Conservation (phyloP, 192 early-diverging fungal species). For the Chytriomyces hyalinus region DNA sequence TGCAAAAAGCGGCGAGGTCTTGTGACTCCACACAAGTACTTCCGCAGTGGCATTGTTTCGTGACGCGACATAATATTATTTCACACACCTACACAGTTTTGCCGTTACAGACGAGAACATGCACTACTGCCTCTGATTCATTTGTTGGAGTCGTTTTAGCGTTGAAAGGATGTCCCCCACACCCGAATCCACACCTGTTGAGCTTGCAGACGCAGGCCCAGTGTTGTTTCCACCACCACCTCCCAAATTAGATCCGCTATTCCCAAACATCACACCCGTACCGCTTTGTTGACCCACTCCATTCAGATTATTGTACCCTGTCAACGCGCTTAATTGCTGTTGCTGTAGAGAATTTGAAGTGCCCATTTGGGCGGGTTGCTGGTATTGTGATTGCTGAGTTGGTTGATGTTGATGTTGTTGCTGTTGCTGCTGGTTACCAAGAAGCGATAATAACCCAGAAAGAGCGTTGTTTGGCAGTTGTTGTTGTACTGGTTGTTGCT, state of each 20-base stretch:
- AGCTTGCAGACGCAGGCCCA: not conserved
- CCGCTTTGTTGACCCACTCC: not conserved
- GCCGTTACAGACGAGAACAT: not conserved
- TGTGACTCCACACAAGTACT: not conserved
- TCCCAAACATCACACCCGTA: constrained; percentile 2
- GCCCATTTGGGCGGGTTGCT: not conserved
- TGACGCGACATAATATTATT: not conserved
- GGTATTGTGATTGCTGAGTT: constrained; percentile 10
- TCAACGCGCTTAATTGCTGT: constrained; percentile 1
- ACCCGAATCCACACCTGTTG: constrained; percentile 15
- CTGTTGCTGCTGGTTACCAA: constrained; percentile 36
- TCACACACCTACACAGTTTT: not conserved
- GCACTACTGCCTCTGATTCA: constrained; percentile 11
- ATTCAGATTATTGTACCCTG: constrained; percentile 1
- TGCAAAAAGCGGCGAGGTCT: not conserved
- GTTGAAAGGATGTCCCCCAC: constrained; percentile 31
- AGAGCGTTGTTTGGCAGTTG: constrained; percentile 27
- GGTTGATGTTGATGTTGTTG: constrained; percentile 26
- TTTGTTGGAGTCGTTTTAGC: constrained; percentile 37
- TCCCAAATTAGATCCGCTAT: not conserved
- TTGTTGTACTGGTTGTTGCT: constrained; percentile 27
- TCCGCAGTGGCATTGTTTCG: not conserved
- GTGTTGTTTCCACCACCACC: not conserved
- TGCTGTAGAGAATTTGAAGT: constrained; percentile 4
- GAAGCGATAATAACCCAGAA: constrained; percentile 7